These are phyloP conservation scores for Kwoniella newhampshirensis DNA, from an alignment of 768 basidiomycete genomes.

Conservation along the genomic window DNA sequence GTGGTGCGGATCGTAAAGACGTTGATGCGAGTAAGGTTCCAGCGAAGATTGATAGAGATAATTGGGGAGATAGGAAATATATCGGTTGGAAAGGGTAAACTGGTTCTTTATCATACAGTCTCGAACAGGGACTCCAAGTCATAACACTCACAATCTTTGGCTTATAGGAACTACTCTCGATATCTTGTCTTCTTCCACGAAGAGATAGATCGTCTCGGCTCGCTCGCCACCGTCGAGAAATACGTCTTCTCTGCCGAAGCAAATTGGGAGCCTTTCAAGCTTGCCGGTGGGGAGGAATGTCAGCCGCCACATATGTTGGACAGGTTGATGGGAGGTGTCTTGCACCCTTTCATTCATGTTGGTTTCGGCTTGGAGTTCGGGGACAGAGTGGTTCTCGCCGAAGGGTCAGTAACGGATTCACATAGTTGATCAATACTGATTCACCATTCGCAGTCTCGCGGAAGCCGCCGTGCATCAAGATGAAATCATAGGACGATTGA, in stretches of 20 bases:
- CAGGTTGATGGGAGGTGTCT: slow-evolving; percentile 32
- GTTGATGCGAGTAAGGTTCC: slow-evolving; percentile 18
- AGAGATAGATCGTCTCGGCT: slow-evolving; percentile 30
- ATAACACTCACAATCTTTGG: no score
- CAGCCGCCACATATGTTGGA: slow-evolving; percentile 32
- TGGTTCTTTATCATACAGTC: no score
- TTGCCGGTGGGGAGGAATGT: slow-evolving; percentile 1
- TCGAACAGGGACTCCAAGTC: no score
- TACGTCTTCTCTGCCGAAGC: slow-evolving; percentile 41
- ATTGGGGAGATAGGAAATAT: slow-evolving; percentile 34
- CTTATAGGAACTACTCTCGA: slow-evolving; percentile 29
- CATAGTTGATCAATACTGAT: neutral
- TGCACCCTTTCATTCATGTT: slow-evolving; percentile 43
- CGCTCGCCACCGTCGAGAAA: slow-evolving; percentile 27
- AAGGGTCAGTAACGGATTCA: slow-evolving; percentile 25
- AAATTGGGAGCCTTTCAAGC: slow-evolving; percentile 9
- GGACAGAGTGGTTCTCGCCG: slow-evolving; percentile 39
- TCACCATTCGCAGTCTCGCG: slow-evolving; percentile 25
- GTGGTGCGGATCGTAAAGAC: slow-evolving; percentile 7
- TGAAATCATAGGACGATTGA: slow-evolving; percentile 13
- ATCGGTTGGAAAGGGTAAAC: slow-evolving; percentile 35
- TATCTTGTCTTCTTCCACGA: slow-evolving; percentile 43
- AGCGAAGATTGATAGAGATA: slow-evolving; percentile 23
- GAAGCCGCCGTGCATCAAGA: slow-evolving; percentile 34
- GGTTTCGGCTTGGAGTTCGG: slow-evolving; percentile 46